A percentile compares a stretch with the other conserved stretches of the same genome.
These are phyloP conservation scores for Volutella citrinella DNA, from an alignment of 2,329 filamentous ascomycete genomes.

Conservation along the genomic window DNA sequence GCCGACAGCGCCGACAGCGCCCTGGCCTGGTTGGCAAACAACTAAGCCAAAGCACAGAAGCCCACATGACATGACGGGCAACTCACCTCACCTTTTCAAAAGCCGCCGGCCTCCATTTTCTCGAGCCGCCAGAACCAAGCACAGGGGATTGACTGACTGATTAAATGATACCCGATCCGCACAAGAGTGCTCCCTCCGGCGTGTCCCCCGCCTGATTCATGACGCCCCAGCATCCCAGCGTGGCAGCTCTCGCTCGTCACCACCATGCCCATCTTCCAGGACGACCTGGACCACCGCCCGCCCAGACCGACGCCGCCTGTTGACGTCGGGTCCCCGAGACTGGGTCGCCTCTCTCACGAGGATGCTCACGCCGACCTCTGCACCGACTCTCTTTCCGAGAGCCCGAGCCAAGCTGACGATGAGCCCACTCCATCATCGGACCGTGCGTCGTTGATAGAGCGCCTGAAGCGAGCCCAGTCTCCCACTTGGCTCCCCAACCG, in stretches of 20 bases:
- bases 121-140: conserved; percentile 7
- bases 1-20: conserved; percentile 19
- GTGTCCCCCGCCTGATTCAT: conserved; percentile 22
- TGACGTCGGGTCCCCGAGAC: conserved; percentile 12
- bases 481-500: conserved; percentile 69
- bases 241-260: conserved; percentile 32
- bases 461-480: conserved; percentile 75
- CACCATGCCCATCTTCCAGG: conserved; percentile 58
- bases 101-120: conserved; percentile 7
- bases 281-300: conserved; percentile 41
- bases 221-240: conserved; percentile 15
- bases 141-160: too few species aligned
- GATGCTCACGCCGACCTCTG: conserved; percentile 60
- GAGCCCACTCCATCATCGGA: conserved; percentile 48
- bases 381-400: conserved; percentile 52
- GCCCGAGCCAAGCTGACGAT: conserved; percentile 27
- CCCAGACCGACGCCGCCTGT: conserved; percentile 22
- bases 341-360: conserved; percentile 50
- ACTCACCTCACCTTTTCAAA: conserved; percentile 12
- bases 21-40: conserved; percentile 7
- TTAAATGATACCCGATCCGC: too few species aligned
- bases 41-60: too few species aligned
- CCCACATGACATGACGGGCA: conserved; percentile 23
- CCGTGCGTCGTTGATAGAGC: conserved; percentile 77
- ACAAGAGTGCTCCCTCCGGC: too few species aligned